Evolutionary conservation across 1,284 basidiomycete genomes (phyloP).

Genomic region (Boletus smithii): DNA sequence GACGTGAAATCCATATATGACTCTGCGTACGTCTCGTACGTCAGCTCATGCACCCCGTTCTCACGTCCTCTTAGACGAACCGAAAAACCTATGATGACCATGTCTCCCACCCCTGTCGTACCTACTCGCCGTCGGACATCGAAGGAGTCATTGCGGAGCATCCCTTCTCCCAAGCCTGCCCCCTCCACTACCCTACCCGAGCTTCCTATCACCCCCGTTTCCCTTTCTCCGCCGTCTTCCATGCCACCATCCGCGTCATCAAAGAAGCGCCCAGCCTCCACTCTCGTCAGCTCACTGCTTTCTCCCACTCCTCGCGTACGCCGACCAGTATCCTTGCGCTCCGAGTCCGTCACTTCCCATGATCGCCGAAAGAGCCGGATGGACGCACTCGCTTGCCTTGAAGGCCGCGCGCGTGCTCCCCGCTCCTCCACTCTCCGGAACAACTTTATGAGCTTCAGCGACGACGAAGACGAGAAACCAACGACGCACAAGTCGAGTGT

Average conservation of each 20-base stretch:
- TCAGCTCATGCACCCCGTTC: background rate
- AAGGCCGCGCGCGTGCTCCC: slow-evolving; percentile 42
- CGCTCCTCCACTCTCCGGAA: slow-evolving; percentile 26
- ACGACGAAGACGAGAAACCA: slow-evolving; percentile 52
- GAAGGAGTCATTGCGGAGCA: slow-evolving; percentile 45
- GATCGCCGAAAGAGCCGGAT: slow-evolving; percentile 37
- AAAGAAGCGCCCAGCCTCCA: slow-evolving; percentile 16
- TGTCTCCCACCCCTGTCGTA: slow-evolving; percentile 13
- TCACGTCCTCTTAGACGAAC: slow-evolving; percentile 19
- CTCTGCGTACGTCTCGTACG: slow-evolving; percentile 18
- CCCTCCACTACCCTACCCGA: slow-evolving; percentile 45
- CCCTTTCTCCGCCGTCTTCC: slow-evolving; percentile 5
- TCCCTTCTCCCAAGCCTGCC: slow-evolving; percentile 61
- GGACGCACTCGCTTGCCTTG: slow-evolving; percentile 60
- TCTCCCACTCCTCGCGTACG: slow-evolving; percentile 4
- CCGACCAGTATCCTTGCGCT: slow-evolving; percentile 22
- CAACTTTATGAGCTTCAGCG: slow-evolving; percentile 66
- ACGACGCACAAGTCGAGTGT: slow-evolving; percentile 4
- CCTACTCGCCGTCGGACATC: slow-evolving; percentile 35
- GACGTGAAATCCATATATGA: slow-evolving; percentile 21
- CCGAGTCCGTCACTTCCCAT: slow-evolving; percentile 35
- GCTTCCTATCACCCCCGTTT: slow-evolving; percentile 19
- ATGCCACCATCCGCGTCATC: background rate
- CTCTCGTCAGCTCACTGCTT: slow-evolving; percentile 6
- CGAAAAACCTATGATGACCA: slow-evolving; percentile 8